These are phyloP conservation scores for Saxophila tyrrhenica DNA, from an alignment of 495 filamentous ascomycete genomes.

Conservation along the genomic window DNA sequence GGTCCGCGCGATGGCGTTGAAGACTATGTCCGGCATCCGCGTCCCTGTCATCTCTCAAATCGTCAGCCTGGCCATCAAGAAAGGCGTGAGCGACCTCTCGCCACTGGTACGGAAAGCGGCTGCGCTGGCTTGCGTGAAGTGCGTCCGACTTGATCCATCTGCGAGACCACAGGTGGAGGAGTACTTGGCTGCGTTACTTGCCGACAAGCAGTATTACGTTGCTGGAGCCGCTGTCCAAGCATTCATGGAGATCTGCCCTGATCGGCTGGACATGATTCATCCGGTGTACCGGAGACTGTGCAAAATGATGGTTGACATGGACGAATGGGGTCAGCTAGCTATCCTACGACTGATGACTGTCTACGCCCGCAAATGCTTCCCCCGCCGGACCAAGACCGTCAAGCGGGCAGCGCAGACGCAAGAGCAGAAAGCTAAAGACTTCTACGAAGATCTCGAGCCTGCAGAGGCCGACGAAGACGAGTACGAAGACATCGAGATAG, in stretches of 20 bases:
- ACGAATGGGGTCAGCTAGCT: constrained; percentile 91
- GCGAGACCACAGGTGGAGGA: constrained; percentile 76
- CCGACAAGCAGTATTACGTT: constrained; percentile 89
- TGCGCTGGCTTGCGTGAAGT: constrained; percentile 92
- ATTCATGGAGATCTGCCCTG: constrained; percentile 78
- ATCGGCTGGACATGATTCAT: constrained; percentile 77
- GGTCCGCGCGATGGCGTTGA: constrained; percentile 78
- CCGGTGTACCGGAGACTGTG: constrained; percentile 74
- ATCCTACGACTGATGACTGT: constrained; percentile 67
- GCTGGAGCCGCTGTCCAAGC: constrained; percentile 84
- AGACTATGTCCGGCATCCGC: constrained; percentile 88
- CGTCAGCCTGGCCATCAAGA: constrained; percentile 89
- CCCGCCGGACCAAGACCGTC: constrained; percentile 47
- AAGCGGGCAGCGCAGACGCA: constrained; percentile 30
- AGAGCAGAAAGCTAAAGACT: constrained; percentile 45
- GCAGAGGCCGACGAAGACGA: constrained; percentile 29
- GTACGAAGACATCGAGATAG: constrained; percentile 38
- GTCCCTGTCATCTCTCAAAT: constrained; percentile 99
- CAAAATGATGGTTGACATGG: constrained; percentile 93
- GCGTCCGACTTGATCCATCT: constrained; percentile 81
- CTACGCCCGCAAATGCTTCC: constrained; percentile 85
- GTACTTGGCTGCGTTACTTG: constrained; percentile 63
- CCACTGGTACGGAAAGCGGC: constrained; percentile 86
- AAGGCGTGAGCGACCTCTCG: constrained; percentile 86
- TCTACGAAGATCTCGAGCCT: constrained; percentile 61